phyloP scores from a whole-genome alignment of 169 alveolate species.

The Theileria orientalis region DNA sequence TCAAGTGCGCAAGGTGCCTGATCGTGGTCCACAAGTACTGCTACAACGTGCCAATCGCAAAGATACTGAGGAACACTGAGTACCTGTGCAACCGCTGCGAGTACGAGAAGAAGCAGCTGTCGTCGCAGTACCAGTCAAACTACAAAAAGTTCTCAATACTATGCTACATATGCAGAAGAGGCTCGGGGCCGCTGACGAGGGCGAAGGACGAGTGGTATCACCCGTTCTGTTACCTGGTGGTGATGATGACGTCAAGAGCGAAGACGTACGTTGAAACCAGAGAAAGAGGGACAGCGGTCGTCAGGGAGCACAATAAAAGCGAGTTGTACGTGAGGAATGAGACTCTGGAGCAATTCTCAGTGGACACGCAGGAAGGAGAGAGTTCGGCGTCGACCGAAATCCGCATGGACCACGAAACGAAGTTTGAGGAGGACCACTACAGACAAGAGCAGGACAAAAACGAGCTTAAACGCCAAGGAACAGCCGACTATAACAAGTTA shows the following conservation, averaged over 20 bases:
- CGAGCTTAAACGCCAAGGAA: too few species aligned
- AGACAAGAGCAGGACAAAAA: too few species aligned
- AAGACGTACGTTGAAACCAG: too few species aligned
- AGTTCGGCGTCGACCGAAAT: conserved; percentile 11
- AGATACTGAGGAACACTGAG: conserved; percentile 46
- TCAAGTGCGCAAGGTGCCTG: conserved; percentile 70
- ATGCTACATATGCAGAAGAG: conserved; percentile 70
- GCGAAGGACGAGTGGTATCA: conserved; percentile 63
- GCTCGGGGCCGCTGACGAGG: conserved; percentile 75
- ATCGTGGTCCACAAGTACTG: conserved; percentile 69
- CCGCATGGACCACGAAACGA: conserved; percentile 25
- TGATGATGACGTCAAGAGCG: not conserved
- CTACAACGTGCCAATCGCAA: conserved; percentile 61
- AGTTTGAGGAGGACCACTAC: not conserved
- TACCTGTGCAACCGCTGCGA: conserved; percentile 76
- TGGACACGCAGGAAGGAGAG: not conserved
- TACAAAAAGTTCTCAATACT: conserved; percentile 62
- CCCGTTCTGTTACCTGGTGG: conserved; percentile 7
- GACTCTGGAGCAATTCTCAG: too few species aligned
- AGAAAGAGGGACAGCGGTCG: too few species aligned
- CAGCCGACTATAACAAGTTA: too few species aligned
- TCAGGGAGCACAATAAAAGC: too few species aligned
- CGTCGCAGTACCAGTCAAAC: conserved; percentile 70
- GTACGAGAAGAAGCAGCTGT: conserved; percentile 66
- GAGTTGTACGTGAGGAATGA: too few species aligned